Evolutionary conservation across 2,329 filamentous ascomycete genomes (phyloP), one percentile per base, ranked within the genome.

Genomic region (Penicillium sp.): DNA sequence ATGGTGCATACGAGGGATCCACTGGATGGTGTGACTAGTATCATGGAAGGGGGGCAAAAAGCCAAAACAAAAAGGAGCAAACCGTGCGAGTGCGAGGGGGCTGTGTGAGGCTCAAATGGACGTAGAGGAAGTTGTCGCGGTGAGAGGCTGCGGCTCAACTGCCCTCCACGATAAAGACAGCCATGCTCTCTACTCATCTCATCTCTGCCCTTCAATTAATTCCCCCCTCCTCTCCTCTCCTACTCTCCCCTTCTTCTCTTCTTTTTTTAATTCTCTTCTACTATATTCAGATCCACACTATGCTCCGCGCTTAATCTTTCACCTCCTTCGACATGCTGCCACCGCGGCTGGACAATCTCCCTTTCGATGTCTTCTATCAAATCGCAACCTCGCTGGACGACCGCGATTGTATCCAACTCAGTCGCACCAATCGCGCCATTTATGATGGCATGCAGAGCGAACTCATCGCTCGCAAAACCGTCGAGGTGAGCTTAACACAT

Each of bases 331-430:
- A 28, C 52, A 60, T 57, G 48, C 36, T 33, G 29, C n/a, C 56
- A 18, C 39, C 39, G 54, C 67, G 62, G 48, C 66, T 83, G 39
- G 75, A 80, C 54, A 60, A 65, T 26, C 70, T 90, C 11, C 87
- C 87, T 0, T 86, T 83, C 65, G 88, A 90, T 70, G 76, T 90
- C n/a, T 72, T 88, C 24, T 82, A 82, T 46, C 78, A 82, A 48
- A 80, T 90, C 48, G 77, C 81, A 7, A 74, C 75, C 6, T 72
- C 77, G 51, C 76, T 90, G 31, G 76, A 81, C 16, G 72, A 87
- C 23, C 78, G 84, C 43, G 85, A 88, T 59, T 77, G 84, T 34
- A 79, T 85, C 54, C 77, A 81, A 56, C 72, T 89, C 39, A 80
- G 81, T 36, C 75, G 78, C 42, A 79, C 79, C 37, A 84, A 83